Evolutionary conservation across 163 green algal species (phyloP).

Genomic region (Smithsoniella earleae): DNA sequence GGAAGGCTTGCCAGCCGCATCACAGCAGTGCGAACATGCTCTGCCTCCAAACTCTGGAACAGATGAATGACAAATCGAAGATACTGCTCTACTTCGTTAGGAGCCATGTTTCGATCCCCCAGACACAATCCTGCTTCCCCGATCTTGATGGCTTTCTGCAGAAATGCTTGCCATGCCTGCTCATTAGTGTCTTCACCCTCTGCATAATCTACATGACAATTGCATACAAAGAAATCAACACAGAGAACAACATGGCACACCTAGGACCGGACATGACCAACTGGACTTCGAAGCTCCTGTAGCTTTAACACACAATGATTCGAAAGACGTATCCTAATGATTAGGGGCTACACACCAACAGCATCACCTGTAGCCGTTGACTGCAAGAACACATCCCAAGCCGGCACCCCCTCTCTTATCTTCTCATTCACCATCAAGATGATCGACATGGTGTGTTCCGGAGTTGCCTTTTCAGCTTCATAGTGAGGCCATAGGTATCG

Average conservation of each 20-base stretch:
- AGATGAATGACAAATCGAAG: conserved; percentile 76
- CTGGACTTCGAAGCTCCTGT: too few relatives aligned
- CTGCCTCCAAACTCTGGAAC: conserved; percentile 84
- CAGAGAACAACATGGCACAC: too few relatives aligned
- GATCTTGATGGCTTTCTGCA: background rate
- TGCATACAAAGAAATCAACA: too few relatives aligned
- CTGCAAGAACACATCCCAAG: conserved; percentile 70
- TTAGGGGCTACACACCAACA: too few relatives aligned
- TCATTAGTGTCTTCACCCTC: background rate
- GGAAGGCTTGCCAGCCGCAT: conserved; percentile 79
- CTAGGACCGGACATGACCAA: too few relatives aligned
- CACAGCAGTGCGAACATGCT: conserved; percentile 64
- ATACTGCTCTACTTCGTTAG: conserved; percentile 39
- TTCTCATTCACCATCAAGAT: conserved; percentile 92
- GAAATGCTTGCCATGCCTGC: background rate
- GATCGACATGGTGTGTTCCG: conserved; percentile 70
- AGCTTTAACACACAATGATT: too few relatives aligned
- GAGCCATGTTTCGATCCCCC: conserved; percentile 1
- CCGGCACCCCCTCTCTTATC: conserved; percentile 70
- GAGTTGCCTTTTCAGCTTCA: conserved; percentile 45
- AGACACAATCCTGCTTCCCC: background rate
- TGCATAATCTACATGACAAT: too few relatives aligned
- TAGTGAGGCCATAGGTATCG: conserved; percentile 90
- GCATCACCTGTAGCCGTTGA: too few relatives aligned
- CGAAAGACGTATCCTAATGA: too few relatives aligned